Conservation (phyloP, 148 eudicot genomes). For the Cornus florida region DNA sequence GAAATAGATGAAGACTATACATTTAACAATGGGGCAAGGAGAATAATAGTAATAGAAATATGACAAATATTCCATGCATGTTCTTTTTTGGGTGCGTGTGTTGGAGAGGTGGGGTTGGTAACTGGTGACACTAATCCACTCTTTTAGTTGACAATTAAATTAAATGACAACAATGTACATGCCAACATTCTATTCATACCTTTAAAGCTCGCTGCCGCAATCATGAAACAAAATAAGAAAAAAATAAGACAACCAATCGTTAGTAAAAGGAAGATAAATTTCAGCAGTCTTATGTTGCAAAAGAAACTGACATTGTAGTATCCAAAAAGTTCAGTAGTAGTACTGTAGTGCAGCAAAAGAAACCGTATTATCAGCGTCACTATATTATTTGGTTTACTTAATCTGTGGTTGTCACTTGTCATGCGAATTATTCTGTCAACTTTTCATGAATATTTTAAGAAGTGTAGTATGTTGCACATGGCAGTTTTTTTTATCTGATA, state of each 20-base stretch:
- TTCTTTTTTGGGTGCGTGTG: background rate
- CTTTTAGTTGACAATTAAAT: background rate
- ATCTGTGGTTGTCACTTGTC: too few species aligned
- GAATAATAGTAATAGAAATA: background rate
- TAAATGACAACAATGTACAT: background rate
- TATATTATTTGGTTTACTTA: too few species aligned
- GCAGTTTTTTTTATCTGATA: too few species aligned
- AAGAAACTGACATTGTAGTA: background rate
- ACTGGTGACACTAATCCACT: background rate
- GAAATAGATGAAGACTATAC: background rate
- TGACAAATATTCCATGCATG: background rate
- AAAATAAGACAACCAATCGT: slow-evolving; percentile 22
- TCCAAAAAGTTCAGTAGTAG: background rate
- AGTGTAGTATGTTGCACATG: too few species aligned
- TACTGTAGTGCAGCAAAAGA: too few species aligned
- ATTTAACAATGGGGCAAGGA: background rate
- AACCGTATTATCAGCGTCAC: too few species aligned
- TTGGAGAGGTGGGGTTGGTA: background rate
- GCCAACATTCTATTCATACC: slow-evolving; percentile 42
- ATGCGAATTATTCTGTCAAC: too few species aligned
- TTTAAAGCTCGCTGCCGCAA: slow-evolving; percentile 79
- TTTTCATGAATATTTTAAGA: too few species aligned
- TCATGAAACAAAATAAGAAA: slow-evolving; percentile 26
- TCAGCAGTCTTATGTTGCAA: background rate
- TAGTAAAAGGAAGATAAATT: slow-evolving; percentile 11